phyloP scores from a whole-genome alignment of 192 early-diverging fungal species.

The Mortierella hygrophila region DNA sequence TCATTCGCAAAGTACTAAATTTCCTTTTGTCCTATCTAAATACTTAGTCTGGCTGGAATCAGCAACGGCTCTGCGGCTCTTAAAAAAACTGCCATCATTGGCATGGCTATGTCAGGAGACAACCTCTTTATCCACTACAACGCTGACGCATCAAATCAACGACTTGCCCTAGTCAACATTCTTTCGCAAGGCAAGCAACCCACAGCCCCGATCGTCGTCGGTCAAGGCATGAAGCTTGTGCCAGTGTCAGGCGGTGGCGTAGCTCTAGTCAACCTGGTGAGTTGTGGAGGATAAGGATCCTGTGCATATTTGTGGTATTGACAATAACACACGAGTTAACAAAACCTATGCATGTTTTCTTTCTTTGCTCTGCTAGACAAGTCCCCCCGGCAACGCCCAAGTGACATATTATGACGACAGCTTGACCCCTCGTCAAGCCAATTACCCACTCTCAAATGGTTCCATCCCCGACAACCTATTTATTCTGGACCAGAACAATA shows the following conservation, averaged over 20 bases:
- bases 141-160: not conserved
- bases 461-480: too few relatives aligned
- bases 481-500: not conserved
- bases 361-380: not conserved
- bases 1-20: too few relatives aligned
- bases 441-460: not conserved
- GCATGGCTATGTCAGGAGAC: not conserved
- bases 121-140: slow-evolving; percentile 17
- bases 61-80: not conserved
- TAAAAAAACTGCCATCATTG: not conserved
- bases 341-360: not conserved
- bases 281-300: not conserved
- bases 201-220: not conserved
- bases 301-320: not conserved
- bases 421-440: not conserved
- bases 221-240: not conserved
- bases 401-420: not conserved
- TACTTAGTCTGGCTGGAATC: too few relatives aligned
- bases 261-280: not conserved
- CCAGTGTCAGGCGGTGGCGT: slow-evolving; percentile 4
- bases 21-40: too few relatives aligned
- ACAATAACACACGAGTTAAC: not conserved
- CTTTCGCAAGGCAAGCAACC: not conserved
- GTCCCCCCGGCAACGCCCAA: not conserved
- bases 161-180: not conserved